Percentiles rank a stretch among this genome's conserved stretches.
Conservation (phyloP, 257 asterid species). For the Buddleja alternifolia region DNA sequence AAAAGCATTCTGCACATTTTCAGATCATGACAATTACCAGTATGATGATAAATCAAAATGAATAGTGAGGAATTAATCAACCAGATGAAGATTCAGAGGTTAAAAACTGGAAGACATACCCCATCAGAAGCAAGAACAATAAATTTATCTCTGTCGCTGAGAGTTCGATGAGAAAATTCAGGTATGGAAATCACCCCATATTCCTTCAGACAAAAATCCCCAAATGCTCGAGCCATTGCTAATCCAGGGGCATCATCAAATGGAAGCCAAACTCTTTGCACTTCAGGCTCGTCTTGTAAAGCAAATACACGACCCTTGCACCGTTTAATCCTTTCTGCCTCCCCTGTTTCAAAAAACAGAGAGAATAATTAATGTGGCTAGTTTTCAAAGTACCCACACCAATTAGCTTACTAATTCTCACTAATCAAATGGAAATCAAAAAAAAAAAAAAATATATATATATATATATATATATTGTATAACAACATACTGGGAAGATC, state of each 20-base stretch:
- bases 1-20: conserved; percentile 12
- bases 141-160: conserved; percentile 75
- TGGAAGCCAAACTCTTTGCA: conserved; percentile 96
- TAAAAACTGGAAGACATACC: conserved; percentile 50
- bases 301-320: conserved; percentile 98
- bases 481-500: conserved; percentile 80
- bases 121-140: conserved; percentile 99
- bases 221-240: conserved; percentile 99
- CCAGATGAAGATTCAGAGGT: conserved; percentile 11
- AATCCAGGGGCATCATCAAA: conserved; percentile 98
- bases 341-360: conserved; percentile 52
- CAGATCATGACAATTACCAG: neutral
- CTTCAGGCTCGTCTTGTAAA: conserved; percentile 98
- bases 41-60: neutral
- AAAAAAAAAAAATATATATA: too few relatives aligned
- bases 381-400: neutral
- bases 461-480: too few relatives aligned
- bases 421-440: neutral
- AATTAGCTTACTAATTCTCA: conserved; percentile 1
- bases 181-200: conserved; percentile 97
- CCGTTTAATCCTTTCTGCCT: conserved; percentile 95
- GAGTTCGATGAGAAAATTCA: conserved; percentile 79
- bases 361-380: neutral
- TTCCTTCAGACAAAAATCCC: conserved; percentile 97
- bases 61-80: neutral